phyloP scores from a whole-genome alignment of 2,329 filamentous ascomycete genomes.

The Chrysoporthe cubensis region DNA sequence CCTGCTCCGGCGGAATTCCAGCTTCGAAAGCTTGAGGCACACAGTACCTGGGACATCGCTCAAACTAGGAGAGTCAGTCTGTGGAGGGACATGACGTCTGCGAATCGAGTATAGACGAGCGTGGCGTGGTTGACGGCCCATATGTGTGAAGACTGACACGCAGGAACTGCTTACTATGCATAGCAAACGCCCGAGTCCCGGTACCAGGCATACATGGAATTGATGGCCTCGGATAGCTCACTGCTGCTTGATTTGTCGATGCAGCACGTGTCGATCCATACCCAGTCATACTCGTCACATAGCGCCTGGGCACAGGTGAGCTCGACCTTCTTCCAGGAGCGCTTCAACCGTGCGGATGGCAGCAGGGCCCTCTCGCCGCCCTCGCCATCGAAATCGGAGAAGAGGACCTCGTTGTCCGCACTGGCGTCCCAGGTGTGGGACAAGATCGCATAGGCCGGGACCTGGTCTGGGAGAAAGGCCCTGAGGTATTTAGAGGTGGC shows the following conservation, averaged over 20 bases:
- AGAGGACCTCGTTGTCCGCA: constrained; percentile 8
- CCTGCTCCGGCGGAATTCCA: constrained; percentile 14
- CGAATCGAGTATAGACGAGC: too few species aligned
- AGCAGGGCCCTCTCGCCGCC: not conserved
- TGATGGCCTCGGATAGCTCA: constrained; percentile 26
- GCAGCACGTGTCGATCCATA: constrained; percentile 27
- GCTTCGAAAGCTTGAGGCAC: constrained; percentile 5
- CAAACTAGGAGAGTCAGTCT: not conserved
- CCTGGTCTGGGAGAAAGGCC: not conserved
- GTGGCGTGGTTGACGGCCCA: too few species aligned
- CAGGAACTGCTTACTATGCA: constrained; percentile 2
- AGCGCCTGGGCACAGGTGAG: not conserved
- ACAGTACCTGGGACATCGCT: not conserved
- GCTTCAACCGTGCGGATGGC: constrained; percentile 1
- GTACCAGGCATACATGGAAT: constrained; percentile 28
- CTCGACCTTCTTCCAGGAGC: constrained; percentile 9
- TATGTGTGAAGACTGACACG: too few species aligned
- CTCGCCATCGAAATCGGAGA: not conserved
- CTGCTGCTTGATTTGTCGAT: constrained; percentile 27
- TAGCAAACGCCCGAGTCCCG: constrained; percentile 18
- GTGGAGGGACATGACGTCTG: not conserved
- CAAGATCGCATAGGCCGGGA: constrained; percentile 1
- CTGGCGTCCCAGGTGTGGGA: constrained; percentile 10
- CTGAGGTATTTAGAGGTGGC: constrained; percentile 9
- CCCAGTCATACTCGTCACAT: not conserved